Evolutionary conservation across 2,329 filamentous ascomycete genomes (phyloP).

Genomic region (Phialophora chinensis): DNA sequence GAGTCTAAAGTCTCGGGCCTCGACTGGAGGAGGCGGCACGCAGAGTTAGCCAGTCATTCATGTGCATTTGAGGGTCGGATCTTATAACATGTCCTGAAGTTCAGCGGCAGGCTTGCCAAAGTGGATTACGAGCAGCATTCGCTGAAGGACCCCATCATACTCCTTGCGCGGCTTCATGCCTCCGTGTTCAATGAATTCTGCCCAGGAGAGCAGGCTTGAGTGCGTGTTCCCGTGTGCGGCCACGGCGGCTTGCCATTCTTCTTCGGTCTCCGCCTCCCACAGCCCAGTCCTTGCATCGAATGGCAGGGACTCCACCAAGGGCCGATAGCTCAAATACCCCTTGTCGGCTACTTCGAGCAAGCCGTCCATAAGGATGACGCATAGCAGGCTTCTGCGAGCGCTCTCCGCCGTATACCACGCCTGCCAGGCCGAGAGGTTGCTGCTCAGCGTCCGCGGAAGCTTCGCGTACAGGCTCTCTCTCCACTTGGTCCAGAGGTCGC

Average conservation of each 20-base stretch:
- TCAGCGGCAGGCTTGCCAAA: constrained; percentile 30
- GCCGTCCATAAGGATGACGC: constrained; percentile 26
- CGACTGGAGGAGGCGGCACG: neutral
- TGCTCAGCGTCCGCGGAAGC: constrained; percentile 25
- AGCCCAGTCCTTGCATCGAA: constrained; percentile 36
- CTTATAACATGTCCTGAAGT: constrained; percentile 11
- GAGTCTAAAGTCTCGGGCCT: neutral
- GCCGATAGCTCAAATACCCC: constrained; percentile 34
- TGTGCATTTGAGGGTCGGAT: neutral
- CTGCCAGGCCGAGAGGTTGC: constrained; percentile 32
- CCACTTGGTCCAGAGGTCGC: constrained; percentile 24
- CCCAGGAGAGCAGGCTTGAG: constrained; percentile 35
- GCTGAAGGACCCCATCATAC: constrained; percentile 34
- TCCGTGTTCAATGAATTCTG: constrained; percentile 33
- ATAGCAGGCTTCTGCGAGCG: constrained; percentile 33
- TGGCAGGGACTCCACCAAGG: constrained; percentile 34
- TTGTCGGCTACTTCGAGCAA: constrained; percentile 25
- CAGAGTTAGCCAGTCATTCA: neutral
- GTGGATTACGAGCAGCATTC: constrained; percentile 32
- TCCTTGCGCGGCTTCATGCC: constrained; percentile 25
- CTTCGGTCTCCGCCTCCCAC: constrained; percentile 35
- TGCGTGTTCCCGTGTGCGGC: constrained; percentile 25
- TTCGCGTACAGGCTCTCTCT: constrained; percentile 24
- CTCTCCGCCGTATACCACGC: constrained; percentile 36
- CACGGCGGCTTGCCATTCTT: constrained; percentile 31